These are phyloP conservation scores for Erodium moschatum DNA, from an alignment of 441 rosid genomes.

Conservation along the genomic window DNA sequence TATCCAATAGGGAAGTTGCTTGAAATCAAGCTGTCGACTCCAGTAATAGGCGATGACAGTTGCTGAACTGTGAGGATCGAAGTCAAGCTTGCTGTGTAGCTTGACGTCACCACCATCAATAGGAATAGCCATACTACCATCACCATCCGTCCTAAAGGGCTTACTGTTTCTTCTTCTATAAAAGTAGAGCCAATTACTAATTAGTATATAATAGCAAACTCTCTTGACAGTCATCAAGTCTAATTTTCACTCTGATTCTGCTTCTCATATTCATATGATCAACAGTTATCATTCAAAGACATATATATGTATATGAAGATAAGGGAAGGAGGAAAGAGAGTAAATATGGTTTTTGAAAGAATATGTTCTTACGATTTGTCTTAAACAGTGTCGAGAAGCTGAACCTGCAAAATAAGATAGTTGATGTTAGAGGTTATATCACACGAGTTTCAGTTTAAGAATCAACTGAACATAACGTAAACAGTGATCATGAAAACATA, in stretches of 20 bases:
- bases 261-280: no score
- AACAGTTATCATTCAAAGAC: neutral
- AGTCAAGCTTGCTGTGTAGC: slow-evolving; percentile 73
- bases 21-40: slow-evolving; percentile 67
- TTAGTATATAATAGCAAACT: no score
- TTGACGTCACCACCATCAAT: slow-evolving; percentile 71
- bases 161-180: slow-evolving; percentile 61
- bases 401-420: slow-evolving; percentile 44
- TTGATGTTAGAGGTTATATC: slow-evolving; percentile 14
- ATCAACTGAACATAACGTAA: no score
- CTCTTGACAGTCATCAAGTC: no score
- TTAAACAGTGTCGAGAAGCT: slow-evolving; percentile 75
- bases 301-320: no score
- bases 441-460: no score
- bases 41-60: slow-evolving; percentile 70
- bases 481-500: no score
- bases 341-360: neutral
- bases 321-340: neutral
- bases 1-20: slow-evolving; percentile 65
- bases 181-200: neutral
- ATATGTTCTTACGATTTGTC: slow-evolving; percentile 50
- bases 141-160: slow-evolving; percentile 61
- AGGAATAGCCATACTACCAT: slow-evolving; percentile 90
- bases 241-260: no score
- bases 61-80: slow-evolving; percentile 28